Conservation (phyloP, 805 yeast genomes). For the Cyberlindnera subsufficiens region DNA sequence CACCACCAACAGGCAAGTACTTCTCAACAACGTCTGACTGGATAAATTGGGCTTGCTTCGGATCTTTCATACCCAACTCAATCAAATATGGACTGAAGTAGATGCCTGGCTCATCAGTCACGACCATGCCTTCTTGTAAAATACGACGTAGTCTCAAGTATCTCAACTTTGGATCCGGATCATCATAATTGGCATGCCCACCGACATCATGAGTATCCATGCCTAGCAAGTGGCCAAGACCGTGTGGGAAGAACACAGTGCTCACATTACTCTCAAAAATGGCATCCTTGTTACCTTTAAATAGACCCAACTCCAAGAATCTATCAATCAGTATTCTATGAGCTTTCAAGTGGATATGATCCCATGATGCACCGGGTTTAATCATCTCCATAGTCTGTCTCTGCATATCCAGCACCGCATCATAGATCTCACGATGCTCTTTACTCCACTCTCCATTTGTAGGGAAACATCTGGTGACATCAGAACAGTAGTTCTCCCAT, state of each 20-base stretch:
- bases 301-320: conserved; percentile 70
- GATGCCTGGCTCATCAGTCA: conserved; percentile 93
- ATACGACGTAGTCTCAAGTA: conserved; percentile 78
- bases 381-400: conserved; percentile 59
- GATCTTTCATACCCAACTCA: conserved; percentile 50
- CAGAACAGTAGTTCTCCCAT: conserved; percentile 89
- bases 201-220: conserved; percentile 97
- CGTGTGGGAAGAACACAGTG: conserved; percentile 88
- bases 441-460: conserved; percentile 82
- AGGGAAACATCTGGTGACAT: conserved; percentile 95
- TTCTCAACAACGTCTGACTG: conserved; percentile 60
- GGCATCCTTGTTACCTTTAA: conserved; percentile 56
- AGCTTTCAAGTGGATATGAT: conserved; percentile 71
- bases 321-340: conserved; percentile 72
- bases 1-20: conserved; percentile 93
- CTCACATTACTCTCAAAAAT: conserved; percentile 66
- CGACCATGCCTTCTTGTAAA: conserved; percentile 70
- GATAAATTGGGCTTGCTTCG: conserved; percentile 34
- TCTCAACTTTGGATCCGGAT: conserved; percentile 67
- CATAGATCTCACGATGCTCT: conserved; percentile 81
- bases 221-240: conserved; percentile 89
- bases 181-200: conserved; percentile 81
- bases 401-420: conserved; percentile 82
- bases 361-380: conserved; percentile 84
- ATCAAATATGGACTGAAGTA: conserved; percentile 84